Evolutionary conservation across 108 stramenopile species (phyloP), one percentile per base, ranked within the genome.

Genomic region (Aurantiochytrium sp.): DNA sequence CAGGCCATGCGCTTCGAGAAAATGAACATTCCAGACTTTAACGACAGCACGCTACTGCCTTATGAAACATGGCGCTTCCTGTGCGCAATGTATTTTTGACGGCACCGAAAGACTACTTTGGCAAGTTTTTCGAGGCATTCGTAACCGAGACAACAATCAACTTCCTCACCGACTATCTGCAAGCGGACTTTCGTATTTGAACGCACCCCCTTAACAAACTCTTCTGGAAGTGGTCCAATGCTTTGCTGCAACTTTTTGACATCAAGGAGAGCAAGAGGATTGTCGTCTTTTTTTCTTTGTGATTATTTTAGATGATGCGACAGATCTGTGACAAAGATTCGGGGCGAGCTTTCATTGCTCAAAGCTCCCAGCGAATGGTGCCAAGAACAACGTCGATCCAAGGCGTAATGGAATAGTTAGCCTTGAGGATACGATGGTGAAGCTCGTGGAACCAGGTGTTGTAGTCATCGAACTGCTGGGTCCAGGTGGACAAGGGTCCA

Each of bases 361-460:
- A 35, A 35, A 35, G 35, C 35, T 35, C 35, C 76, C 76, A 83
- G 45, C 76, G 76, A 23, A 25, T 25, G 19, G 76, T 83, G 2
- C 76, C 76, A 8, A 83, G 19, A 23, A 83, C 43, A n/a, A 53
- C 12, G 51, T 83, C 76, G 76, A 35, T 8, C 45, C 51, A 83
- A 23, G 45, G 51, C 45, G 76, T 53, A 45, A 83, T 83, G 5
- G 76, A 83, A 53, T 53, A 83, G 76, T 83, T 83, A 0, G 49
- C 28, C 76, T 83, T 83, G 51, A 83, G 76, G 12, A 23, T 12
- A 23, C 51, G 45, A 35, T 83, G 76, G 51, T 83, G 76, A 12
- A 83, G n/a, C 76, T 83, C 76, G 76, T 83, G 76, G n/a, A 53
- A 47, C 76, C 76, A 83, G n/a, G 23, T 45, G 76, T 83, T 83